These are phyloP conservation scores for Silene vulgaris DNA, from an alignment of 179 eudicot genomes.

Conservation along the genomic window DNA sequence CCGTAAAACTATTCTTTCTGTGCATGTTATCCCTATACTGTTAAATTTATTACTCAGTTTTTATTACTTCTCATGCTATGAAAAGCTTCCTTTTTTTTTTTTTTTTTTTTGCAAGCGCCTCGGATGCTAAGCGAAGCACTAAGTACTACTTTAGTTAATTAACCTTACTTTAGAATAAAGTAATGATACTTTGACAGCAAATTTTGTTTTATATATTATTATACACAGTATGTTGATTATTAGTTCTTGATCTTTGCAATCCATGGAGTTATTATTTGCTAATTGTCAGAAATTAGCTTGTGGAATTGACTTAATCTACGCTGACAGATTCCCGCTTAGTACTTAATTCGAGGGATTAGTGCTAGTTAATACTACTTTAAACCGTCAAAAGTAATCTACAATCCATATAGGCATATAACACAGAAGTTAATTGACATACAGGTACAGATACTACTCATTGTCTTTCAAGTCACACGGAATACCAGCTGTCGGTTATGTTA, in stretches of 20 bases:
- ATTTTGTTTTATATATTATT: slow-evolving; percentile 18
- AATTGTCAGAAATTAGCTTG: slow-evolving; percentile 18
- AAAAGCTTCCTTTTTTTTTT: background rate
- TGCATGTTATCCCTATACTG: background rate
- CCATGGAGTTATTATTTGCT: background rate
- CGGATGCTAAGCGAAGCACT: slow-evolving; percentile 29
- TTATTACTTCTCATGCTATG: slow-evolving; percentile 20
- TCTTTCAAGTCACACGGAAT: background rate
- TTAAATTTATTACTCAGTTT: too few relatives aligned
- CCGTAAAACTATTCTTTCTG: background rate
- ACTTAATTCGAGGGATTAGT: background rate
- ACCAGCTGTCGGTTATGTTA: too few relatives aligned
- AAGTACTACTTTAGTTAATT: slow-evolving; percentile 18
- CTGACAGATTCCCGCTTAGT: slow-evolving; percentile 23
- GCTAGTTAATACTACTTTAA: background rate
- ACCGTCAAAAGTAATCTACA: background rate
- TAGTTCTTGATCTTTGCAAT: slow-evolving; percentile 10
- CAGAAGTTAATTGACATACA: background rate
- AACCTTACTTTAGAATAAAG: slow-evolving; percentile 23
- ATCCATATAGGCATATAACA: background rate
- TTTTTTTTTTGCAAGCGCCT: slow-evolving; percentile 25
- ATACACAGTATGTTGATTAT: background rate
- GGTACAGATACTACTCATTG: background rate
- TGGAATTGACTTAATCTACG: slow-evolving; percentile 1
- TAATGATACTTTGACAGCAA: slow-evolving; percentile 17